A percentile compares a stretch with the other conserved stretches of the same genome.
Evolutionary conservation across 208 protist genomes (phyloP).

Genomic region (Borovskyia barvae): DNA sequence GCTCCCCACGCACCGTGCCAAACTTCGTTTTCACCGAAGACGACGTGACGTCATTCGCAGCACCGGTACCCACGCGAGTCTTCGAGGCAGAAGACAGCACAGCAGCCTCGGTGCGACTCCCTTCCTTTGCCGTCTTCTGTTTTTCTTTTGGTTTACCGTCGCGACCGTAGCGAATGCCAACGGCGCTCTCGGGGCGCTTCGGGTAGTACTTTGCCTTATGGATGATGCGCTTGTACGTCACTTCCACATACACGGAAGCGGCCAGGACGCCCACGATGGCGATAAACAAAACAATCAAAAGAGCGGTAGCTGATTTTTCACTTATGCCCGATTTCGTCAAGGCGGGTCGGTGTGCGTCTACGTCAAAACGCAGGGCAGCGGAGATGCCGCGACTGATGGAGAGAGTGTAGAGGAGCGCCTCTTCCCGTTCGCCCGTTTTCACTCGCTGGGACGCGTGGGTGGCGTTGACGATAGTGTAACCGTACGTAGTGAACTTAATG

Average conservation of each 20-base stretch:
- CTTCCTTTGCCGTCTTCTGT: constrained; percentile 15
- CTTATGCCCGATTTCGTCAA: constrained; percentile 24
- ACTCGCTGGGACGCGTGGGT: constrained; percentile 26
- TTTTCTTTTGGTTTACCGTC: constrained; percentile 41
- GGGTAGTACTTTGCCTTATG: constrained; percentile 69
- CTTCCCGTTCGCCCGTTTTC: constrained; percentile 35
- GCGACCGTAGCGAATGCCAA: constrained; percentile 58
- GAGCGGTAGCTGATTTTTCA: constrained; percentile 41
- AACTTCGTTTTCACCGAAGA: constrained; percentile 50
- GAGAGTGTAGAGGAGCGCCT: constrained; percentile 62
- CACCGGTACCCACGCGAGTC: background rate
- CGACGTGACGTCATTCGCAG: background rate
- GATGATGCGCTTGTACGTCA: constrained; percentile 67
- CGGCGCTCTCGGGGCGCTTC: constrained; percentile 45
- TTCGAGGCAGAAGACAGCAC: constrained; percentile 4
- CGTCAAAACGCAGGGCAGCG: constrained; percentile 55
- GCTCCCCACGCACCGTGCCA: constrained; percentile 57
- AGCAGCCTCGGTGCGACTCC: constrained; percentile 12
- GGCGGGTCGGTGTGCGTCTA: constrained; percentile 46
- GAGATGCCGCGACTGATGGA: constrained; percentile 63
- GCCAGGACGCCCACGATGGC: constrained; percentile 49
- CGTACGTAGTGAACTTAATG: constrained; percentile 66
- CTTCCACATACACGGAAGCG: constrained; percentile 60
- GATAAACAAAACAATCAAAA: constrained; percentile 66
- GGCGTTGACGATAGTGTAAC: constrained; percentile 8